Conservation (phyloP, 768 basidiomycete genomes). For the Leccinum incarnatum region DNA sequence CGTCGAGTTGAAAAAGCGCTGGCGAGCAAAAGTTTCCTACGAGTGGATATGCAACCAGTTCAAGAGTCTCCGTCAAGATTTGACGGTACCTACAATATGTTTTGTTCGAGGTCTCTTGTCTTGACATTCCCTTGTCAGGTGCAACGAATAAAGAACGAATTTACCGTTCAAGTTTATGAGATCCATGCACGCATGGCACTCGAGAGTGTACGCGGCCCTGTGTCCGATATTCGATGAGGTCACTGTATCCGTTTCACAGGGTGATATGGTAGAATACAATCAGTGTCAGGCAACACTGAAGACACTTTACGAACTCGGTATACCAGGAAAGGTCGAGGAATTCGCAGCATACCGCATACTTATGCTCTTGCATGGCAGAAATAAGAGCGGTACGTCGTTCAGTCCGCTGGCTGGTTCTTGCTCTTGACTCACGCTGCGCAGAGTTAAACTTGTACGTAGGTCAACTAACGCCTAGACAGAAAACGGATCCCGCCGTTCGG, state of each 20-base stretch:
- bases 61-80: conserved; percentile 95
- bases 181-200: conserved; percentile 97
- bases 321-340: conserved; percentile 91
- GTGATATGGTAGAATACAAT: conserved; percentile 98
- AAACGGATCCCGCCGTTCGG: conserved; percentile 70
- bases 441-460: conserved; percentile 97
- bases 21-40: conserved; percentile 75
- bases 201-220: conserved; percentile 62
- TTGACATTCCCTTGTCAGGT: conserved; percentile 53
- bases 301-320: conserved; percentile 88
- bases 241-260: conserved; percentile 45
- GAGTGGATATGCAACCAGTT: conserved; percentile 97
- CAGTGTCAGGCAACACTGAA: conserved; percentile 93
- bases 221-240: conserved; percentile 4
- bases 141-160: conserved; percentile 97
- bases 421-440: conserved; percentile 29
- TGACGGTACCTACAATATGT: conserved; percentile 68
- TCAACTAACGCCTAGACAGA: conserved; percentile 94
- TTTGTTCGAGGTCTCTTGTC: not conserved
- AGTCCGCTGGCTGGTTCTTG: not conserved
- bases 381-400: conserved; percentile 76
- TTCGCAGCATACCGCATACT: conserved; percentile 97
- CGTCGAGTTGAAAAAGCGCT: conserved; percentile 79
- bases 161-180: conserved; percentile 96
- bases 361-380: conserved; percentile 91